phyloP scores from a whole-genome alignment of 2,329 filamentous ascomycete species.

The Cercospora canescens region DNA sequence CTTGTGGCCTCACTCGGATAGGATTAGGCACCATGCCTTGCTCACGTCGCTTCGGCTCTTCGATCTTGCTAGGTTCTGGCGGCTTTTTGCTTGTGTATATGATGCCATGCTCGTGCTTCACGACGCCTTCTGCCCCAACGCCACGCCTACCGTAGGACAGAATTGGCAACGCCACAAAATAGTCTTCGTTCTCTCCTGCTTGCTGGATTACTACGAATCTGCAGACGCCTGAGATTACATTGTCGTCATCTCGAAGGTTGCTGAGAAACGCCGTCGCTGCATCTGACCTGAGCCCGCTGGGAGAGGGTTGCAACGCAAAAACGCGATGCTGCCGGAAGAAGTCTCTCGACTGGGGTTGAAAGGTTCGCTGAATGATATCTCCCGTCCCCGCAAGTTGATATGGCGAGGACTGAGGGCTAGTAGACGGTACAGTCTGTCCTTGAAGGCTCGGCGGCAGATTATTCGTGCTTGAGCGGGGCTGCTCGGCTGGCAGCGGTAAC shows the following conservation, averaged over 20 bases:
- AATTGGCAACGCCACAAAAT: not conserved
- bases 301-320: not conserved
- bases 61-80: not conserved
- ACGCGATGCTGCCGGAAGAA: not conserved
- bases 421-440: not conserved
- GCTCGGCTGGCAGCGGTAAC: not conserved
- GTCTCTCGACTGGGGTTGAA: not conserved
- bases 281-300: not conserved
- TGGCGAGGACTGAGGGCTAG: not conserved
- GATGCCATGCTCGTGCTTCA: slow-evolving; percentile 28
- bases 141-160: slow-evolving; percentile 22
- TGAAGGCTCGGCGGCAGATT: not conserved
- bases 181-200: not conserved
- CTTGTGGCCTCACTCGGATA: not conserved
- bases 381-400: not conserved
- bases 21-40: not conserved
- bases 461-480: not conserved
- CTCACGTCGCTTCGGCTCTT: not conserved
- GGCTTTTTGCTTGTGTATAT: slow-evolving; percentile 21
- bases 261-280: not conserved
- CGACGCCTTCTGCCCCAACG: slow-evolving; percentile 15
- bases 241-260: not conserved
- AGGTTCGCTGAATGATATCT: not conserved
- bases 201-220: not conserved
- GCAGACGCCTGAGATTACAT: not conserved